Evolutionary conservation across 164 flowering plant genomes (phyloP), one percentile per base, ranked within the genome.

Genomic region (Vitis amurensis): DNA sequence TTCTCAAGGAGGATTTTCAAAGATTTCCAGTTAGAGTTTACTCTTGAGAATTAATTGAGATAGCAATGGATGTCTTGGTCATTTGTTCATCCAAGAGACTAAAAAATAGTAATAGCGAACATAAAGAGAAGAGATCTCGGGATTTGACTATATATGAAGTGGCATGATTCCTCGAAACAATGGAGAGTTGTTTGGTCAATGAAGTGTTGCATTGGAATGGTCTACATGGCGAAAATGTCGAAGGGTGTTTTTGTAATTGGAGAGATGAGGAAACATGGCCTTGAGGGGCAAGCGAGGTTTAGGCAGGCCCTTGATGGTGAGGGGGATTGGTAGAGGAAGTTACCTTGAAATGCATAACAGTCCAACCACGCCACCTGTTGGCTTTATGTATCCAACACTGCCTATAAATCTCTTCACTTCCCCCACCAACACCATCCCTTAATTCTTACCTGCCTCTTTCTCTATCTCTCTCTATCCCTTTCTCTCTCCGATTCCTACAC

Each of bases 271-370:
- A 59, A 59, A 29, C 37, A 59, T 59, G 37, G 27, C 61, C 61
- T 59, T 49, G 56, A 60, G 65, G 71, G 65, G 19, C 71, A 61
- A 69, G 71, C 71, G 57, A 69, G 59, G 50, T 61, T 59, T 11
- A 59, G 50, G 4, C 44, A 37, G 64, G 50, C 37, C 53, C 17
- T 51, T 30, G 50, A 50, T 8, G 37, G 27, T 23, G 27, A 23
- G 27, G 27, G 27, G 27, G 27, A 23, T 23, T 44, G 15, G 29
- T 53, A 4, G 8, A 55, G 63, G 64, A 71, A 27, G 56, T 64
- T 71, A 16, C 63, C 11, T 29, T 4, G 49, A 44, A 8, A 53
- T 4, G 29, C 15, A 44, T 7, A 55, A 48, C 19, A 16, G 29
- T 19, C 60, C 59, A 55, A 59, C 50, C 59, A 53, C 48, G 23